phyloP scores from a whole-genome alignment of 495 filamentous ascomycete genomes.

The Trichoderma orchidacearum region DNA sequence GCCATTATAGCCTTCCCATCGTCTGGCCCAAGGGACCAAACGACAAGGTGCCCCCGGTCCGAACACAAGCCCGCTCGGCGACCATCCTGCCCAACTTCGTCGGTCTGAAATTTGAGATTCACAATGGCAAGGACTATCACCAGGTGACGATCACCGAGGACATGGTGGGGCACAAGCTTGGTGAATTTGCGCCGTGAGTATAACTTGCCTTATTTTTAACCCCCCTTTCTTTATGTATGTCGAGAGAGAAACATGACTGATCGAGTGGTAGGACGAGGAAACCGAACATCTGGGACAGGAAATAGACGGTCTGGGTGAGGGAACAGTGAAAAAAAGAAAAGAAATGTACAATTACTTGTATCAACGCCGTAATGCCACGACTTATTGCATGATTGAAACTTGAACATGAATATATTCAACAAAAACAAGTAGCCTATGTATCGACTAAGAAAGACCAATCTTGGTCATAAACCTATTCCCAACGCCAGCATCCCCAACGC shows the following conservation, averaged over 20 bases:
- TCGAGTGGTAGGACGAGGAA: constrained; percentile 61
- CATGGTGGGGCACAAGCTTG: constrained; percentile 97
- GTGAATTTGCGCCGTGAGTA: constrained; percentile 84
- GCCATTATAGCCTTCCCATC: constrained; percentile 42
- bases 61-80: constrained; percentile 76
- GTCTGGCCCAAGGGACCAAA: constrained; percentile 42
- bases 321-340: background rate
- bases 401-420: background rate
- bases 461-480: background rate
- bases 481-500: constrained; percentile 1
- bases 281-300: constrained; percentile 47
- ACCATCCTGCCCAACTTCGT: constrained; percentile 97
- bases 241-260: background rate
- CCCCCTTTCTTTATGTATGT: background rate
- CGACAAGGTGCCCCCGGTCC: constrained; percentile 55
- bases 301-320: constrained; percentile 6
- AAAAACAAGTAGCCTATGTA: background rate
- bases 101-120: constrained; percentile 80
- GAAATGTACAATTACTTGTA: background rate
- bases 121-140: constrained; percentile 89
- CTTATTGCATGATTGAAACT: background rate
- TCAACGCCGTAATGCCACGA: background rate
- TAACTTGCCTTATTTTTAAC: too few relatives aligned
- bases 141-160: constrained; percentile 87
- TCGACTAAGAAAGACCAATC: too few relatives aligned